Evolutionary conservation across 495 filamentous ascomycete species (phyloP).

Genomic region (Lophiotrema nucula): DNA sequence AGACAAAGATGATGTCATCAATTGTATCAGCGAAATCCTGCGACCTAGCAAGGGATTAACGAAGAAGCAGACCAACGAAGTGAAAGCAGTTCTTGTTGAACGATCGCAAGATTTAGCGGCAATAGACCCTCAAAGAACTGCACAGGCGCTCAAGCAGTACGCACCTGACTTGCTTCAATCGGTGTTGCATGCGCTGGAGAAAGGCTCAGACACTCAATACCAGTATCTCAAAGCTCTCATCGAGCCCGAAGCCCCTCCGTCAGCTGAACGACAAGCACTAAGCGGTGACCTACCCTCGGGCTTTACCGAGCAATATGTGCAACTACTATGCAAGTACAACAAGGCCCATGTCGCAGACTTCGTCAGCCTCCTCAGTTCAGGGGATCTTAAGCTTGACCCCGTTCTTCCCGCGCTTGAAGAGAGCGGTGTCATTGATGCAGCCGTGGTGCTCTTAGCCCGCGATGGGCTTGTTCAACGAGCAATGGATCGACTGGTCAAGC

Average conservation of each 20-base stretch:
- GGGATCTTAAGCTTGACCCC: slow-evolving; percentile 76
- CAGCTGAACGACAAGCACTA: slow-evolving; percentile 43
- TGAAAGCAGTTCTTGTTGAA: slow-evolving; percentile 67
- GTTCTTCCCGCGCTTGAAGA: slow-evolving; percentile 84
- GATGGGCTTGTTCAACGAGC: slow-evolving; percentile 83
- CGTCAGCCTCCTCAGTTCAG: slow-evolving; percentile 72
- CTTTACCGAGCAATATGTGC: slow-evolving; percentile 84
- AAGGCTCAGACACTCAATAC: slow-evolving; percentile 66
- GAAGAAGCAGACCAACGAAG: slow-evolving; percentile 72
- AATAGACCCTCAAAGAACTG: slow-evolving; percentile 67
- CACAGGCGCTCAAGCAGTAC: slow-evolving; percentile 64
- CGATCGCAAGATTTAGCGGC: slow-evolving; percentile 66
- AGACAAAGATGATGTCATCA: slow-evolving; percentile 69
- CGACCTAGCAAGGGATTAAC: slow-evolving; percentile 66
- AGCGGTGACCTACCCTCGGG: slow-evolving; percentile 38
- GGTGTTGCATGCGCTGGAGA: slow-evolving; percentile 63
- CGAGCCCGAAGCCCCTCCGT: slow-evolving; percentile 59
- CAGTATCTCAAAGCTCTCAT: slow-evolving; percentile 75
- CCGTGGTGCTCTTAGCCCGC: slow-evolving; percentile 83
- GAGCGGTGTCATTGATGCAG: slow-evolving; percentile 87
- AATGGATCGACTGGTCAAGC: slow-evolving; percentile 76
- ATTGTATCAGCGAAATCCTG: slow-evolving; percentile 77
- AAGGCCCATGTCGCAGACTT: slow-evolving; percentile 81
- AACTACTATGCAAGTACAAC: slow-evolving; percentile 83
- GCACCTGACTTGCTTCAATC: slow-evolving; percentile 70